Evolutionary conservation across 805 yeast species (phyloP).

Genomic region (Yarrowia sp.): DNA sequence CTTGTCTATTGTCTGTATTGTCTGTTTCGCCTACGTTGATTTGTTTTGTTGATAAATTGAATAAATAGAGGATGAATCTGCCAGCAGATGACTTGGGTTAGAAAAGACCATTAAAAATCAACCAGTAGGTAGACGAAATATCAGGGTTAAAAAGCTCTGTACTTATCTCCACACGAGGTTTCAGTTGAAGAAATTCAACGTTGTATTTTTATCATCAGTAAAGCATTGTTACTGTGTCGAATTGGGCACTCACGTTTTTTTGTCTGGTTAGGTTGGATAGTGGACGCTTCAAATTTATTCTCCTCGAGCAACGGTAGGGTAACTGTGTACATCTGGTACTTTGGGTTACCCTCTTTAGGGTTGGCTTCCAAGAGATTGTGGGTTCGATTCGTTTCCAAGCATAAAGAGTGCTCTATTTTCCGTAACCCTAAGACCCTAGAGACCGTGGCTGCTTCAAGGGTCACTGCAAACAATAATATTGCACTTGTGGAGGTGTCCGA

Average conservation of each 20-base stretch:
- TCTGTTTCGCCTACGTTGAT: too few species aligned
- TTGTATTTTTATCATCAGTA: slow-evolving; percentile 24
- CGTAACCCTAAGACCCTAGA: too few species aligned
- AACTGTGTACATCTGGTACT: neutral
- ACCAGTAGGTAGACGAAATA: slow-evolving; percentile 26
- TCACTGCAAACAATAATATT: neutral
- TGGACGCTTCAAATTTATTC: neutral
- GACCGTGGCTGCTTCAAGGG: too few species aligned
- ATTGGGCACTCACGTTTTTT: slow-evolving; percentile 30
- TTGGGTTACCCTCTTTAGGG: slow-evolving; percentile 13
- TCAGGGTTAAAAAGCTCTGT: slow-evolving; percentile 48
- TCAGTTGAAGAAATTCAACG: slow-evolving; percentile 45
- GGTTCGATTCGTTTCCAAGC: neutral
- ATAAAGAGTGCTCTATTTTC: too few species aligned
- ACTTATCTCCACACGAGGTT: slow-evolving; percentile 38
- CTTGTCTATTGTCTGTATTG: too few species aligned
- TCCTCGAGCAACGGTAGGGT: neutral
- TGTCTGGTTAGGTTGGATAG: neutral
- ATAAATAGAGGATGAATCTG: neutral
- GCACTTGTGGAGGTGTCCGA: too few species aligned
- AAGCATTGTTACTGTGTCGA: slow-evolving; percentile 1
- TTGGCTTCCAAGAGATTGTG: neutral
- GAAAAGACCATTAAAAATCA: neutral
- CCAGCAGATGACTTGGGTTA: neutral
- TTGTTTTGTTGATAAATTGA: neutral